These are phyloP conservation scores for Fusarium floridanum DNA, from an alignment of 2,329 filamentous ascomycete species.

Conservation along the genomic window DNA sequence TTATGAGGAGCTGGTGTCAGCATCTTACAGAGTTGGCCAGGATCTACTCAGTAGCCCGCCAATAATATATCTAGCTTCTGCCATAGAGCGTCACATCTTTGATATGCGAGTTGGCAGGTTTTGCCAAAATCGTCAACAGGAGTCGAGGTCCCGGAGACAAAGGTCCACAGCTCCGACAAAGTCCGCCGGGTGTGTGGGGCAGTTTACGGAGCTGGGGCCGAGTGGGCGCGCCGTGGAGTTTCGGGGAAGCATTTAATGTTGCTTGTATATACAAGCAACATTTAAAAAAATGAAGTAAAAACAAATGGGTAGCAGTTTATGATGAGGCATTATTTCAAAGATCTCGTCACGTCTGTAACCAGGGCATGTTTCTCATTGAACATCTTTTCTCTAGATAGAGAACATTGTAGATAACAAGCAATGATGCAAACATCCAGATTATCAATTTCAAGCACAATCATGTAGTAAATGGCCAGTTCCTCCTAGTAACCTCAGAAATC, in stretches of 20 bases:
- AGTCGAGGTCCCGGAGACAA: background rate
- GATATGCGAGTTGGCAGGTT: background rate
- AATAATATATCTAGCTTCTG: background rate
- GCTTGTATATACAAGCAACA: background rate
- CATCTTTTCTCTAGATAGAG: background rate
- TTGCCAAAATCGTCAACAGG: background rate
- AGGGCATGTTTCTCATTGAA: background rate
- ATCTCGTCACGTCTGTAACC: background rate
- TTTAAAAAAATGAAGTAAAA: background rate
- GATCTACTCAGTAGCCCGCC: background rate
- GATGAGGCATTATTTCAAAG: background rate
- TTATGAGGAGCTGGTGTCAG: background rate
- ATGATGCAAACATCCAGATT: background rate
- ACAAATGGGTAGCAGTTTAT: background rate
- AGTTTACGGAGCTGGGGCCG: background rate
- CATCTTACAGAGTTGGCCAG: slow-evolving; percentile 11
- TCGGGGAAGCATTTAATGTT: background rate
- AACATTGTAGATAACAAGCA: background rate
- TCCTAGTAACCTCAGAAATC: background rate
- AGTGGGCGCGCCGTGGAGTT: background rate
- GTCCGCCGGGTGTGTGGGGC: slow-evolving; percentile 2
- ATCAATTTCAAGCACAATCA: background rate
- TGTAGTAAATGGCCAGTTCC: background rate
- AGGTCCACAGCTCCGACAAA: background rate
- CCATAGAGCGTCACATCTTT: background rate